Percentiles rank a stretch among this genome's conserved stretches.
phyloP scores from a whole-genome alignment of 495 filamentous ascomycete species.

The Astrothelium macrocarpum region DNA sequence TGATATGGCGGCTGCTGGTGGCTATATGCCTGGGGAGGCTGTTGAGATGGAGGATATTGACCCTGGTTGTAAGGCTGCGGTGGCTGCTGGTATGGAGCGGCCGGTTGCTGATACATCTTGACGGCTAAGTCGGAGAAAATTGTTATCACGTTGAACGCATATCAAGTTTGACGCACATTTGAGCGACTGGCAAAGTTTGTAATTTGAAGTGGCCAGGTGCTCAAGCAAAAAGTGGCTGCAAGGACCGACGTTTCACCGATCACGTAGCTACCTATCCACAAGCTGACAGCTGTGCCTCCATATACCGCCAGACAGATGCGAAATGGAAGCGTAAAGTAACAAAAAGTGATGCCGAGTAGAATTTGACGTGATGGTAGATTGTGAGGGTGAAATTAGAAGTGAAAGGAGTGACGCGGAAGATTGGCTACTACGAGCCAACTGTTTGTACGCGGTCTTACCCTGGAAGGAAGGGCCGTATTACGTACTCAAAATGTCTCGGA shows the following conservation, averaged over 20 bases:
- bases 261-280: not conserved
- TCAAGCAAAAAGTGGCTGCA: not conserved
- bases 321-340: not conserved
- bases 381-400: not conserved
- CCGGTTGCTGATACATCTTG: constrained; percentile 11
- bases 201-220: not conserved
- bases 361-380: not conserved
- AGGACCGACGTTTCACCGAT: not conserved
- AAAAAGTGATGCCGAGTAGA: not conserved
- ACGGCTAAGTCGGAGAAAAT: not conserved
- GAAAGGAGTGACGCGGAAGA: constrained; percentile 2
- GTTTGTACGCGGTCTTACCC: not conserved
- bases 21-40: constrained; percentile 4
- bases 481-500: not conserved
- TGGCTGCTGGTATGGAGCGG: constrained; percentile 17
- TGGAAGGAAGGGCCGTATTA: not conserved
- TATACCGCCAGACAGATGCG: not conserved
- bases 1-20: constrained; percentile 10
- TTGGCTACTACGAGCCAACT: not conserved
- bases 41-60: constrained; percentile 6
- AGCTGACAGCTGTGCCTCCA: not conserved
- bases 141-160: not conserved
- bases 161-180: not conserved
- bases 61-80: constrained; percentile 17
- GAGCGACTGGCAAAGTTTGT: not conserved